Evolutionary conservation across 2,329 filamentous ascomycete species (phyloP).

Genomic region (Scortechinia acanthostroma): DNA sequence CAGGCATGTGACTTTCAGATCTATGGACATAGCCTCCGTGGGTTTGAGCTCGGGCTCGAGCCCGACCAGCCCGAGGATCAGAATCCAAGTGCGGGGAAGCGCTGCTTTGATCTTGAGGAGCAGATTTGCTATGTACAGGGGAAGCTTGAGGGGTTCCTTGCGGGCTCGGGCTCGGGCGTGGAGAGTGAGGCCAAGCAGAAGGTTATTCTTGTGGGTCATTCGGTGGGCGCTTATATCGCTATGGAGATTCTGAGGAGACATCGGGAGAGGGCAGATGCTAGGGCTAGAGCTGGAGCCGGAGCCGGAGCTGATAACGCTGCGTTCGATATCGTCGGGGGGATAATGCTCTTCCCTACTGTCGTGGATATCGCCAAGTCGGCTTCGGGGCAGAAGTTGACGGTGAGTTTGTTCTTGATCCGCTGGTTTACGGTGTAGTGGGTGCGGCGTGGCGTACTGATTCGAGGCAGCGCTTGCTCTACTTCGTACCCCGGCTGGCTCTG

Average conservation of each 20-base stretch:
- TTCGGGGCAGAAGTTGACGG: not conserved
- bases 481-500: not conserved
- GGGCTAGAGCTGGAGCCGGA: too few species aligned
- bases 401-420: not conserved
- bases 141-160: not conserved
- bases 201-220: not conserved
- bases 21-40: not conserved
- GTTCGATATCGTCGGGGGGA: not conserved
- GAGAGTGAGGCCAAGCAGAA: not conserved
- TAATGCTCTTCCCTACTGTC: slow-evolving; percentile 2
- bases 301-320: not conserved
- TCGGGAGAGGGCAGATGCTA: not conserved
- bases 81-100: not conserved
- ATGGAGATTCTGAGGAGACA: not conserved
- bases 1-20: slow-evolving; percentile 2
- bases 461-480: not conserved
- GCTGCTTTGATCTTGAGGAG: not conserved
- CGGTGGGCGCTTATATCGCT: slow-evolving; percentile 1
- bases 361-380: not conserved
- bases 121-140: not conserved
- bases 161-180: not conserved
- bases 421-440: slow-evolving; percentile 8
- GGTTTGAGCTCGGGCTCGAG: not conserved
- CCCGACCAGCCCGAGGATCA: not conserved
- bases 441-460: not conserved